Percentiles rank a stretch among this genome's conserved stretches.
Evolutionary conservation across 2,329 filamentous ascomycete genomes (phyloP).

Genomic region (Cladosporium sp.): DNA sequence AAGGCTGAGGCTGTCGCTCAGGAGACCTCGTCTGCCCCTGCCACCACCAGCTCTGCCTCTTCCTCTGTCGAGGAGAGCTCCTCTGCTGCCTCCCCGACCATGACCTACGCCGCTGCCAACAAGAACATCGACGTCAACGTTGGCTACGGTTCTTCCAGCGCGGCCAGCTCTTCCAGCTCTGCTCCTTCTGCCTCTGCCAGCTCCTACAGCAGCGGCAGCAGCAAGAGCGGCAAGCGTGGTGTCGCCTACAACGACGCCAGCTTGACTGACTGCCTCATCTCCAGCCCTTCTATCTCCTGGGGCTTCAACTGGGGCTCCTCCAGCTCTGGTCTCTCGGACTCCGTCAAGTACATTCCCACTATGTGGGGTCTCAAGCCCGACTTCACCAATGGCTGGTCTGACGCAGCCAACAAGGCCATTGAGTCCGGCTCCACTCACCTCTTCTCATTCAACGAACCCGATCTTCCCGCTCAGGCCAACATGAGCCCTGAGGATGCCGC

Average conservation of each 20-base stretch:
- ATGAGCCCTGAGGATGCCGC: slow-evolving; percentile 52
- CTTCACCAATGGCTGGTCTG: slow-evolving; percentile 49
- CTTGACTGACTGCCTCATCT: slow-evolving; percentile 51
- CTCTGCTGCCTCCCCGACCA: slow-evolving; percentile 2
- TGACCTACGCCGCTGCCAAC: slow-evolving; percentile 7
- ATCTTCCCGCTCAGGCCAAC: slow-evolving; percentile 58
- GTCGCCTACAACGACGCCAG: slow-evolving; percentile 61
- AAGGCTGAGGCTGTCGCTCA: slow-evolving; percentile 8
- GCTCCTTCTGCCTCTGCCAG: slow-evolving; percentile 11
- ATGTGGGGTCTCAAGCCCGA: slow-evolving; percentile 46
- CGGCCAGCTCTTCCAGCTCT: slow-evolving; percentile 9
- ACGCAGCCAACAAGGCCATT: slow-evolving; percentile 51
- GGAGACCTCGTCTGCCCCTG: neutral
- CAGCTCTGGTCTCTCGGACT: slow-evolving; percentile 38
- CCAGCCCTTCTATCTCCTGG: slow-evolving; percentile 51
- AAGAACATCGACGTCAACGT: slow-evolving; percentile 6
- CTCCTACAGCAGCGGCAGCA: slow-evolving; percentile 14
- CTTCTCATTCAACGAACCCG: slow-evolving; percentile 70
- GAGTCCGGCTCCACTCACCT: slow-evolving; percentile 52
- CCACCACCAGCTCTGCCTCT: slow-evolving; percentile 4
- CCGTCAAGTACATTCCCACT: slow-evolving; percentile 61
- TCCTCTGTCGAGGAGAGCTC: slow-evolving; percentile 2
- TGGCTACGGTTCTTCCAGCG: slow-evolving; percentile 1
- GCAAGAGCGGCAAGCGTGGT: slow-evolving; percentile 56
- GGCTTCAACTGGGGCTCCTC: slow-evolving; percentile 65